phyloP scores from a whole-genome alignment of 257 asterid species.

The Petrea volubilis region DNA sequence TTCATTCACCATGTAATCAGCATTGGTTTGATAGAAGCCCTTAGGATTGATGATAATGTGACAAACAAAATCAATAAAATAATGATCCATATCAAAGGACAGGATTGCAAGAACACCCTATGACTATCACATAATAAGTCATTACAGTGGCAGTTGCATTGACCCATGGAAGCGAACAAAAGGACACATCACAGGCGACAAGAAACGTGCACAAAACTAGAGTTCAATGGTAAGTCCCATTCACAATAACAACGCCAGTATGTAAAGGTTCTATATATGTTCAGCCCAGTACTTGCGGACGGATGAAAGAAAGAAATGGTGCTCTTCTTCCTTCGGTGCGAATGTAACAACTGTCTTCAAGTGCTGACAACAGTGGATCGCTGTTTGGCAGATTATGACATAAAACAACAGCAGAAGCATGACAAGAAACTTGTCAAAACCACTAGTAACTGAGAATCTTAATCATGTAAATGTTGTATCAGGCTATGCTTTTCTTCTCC shows the following conservation, averaged over 20 bases:
- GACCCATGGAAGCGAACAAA: too few species aligned
- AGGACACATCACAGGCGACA: too few species aligned
- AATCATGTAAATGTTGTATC: not conserved
- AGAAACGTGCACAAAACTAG: too few species aligned
- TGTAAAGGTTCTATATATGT: not conserved
- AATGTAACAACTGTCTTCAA: conserved; percentile 12
- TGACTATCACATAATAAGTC: too few species aligned
- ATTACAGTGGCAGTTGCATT: too few species aligned
- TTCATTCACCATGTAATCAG: too few species aligned
- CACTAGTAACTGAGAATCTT: not conserved
- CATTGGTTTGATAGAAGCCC: too few species aligned
- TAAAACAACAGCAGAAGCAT: not conserved
- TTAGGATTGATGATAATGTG: too few species aligned
- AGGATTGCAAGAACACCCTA: too few species aligned
- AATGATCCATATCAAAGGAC: too few species aligned
- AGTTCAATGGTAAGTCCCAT: too few species aligned
- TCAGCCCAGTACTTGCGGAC: not conserved
- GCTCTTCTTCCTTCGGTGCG: conserved; percentile 21
- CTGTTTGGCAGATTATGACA: not conserved
- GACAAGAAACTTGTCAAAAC: not conserved
- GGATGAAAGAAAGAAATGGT: not conserved
- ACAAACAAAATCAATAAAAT: too few species aligned
- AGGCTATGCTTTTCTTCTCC: not conserved
- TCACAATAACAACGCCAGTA: not conserved
- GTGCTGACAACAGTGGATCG: not conserved